Evolutionary conservation across 805 yeast species (phyloP), one percentile per base, ranked within the genome.

Genomic region (Candida endomychidarum): DNA sequence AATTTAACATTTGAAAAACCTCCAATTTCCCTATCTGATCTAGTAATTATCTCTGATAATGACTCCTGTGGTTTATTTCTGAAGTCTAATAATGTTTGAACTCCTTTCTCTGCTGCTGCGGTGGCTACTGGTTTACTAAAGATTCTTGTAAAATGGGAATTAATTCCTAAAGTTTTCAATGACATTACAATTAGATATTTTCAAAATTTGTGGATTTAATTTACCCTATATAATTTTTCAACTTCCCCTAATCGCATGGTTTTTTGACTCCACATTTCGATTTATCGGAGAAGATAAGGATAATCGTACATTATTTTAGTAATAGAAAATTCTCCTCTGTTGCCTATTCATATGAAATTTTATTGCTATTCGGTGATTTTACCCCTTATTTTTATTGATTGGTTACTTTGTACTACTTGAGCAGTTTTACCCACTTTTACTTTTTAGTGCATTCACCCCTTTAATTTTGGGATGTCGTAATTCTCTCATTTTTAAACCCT

Each of bases 1-100:
- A 77, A 64, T 50, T 66, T 67, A 36, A 69, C 91, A 32, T 86
- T 78, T 29, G 90, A 81, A 60, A 67, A 86, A 0, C 96, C 96
- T 1, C 91, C 91, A 38, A 86, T 66, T 37, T 84, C 88, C 50
- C 78, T 73, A 60, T 86, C 96, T 29, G 85, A 73, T 38, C 93
- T 69, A 1, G 81, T 73, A 46, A 84, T 60, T 14, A 85, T 61
- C 22, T 72, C 67, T 8, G 66, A 58, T 29, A 81, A 54, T 24
- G 61, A 60, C 8, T 77, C 75, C 2, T 79, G 60, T 1, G 80
- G 64, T 34, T 56, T 67, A n/a, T 67, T 57, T 39, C 65, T 68
- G 62, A 86, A 86, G 46, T 83, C 78, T 37, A 86, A 62, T 10
- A 86, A 57, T 2, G 78, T 68, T 37, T 57, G 63, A 9, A 56